A percentile compares a stretch with the other conserved stretches of the same genome.
Evolutionary conservation across 2,329 filamentous ascomycete genomes (phyloP).

Genomic region (Nemania abortiva): DNA sequence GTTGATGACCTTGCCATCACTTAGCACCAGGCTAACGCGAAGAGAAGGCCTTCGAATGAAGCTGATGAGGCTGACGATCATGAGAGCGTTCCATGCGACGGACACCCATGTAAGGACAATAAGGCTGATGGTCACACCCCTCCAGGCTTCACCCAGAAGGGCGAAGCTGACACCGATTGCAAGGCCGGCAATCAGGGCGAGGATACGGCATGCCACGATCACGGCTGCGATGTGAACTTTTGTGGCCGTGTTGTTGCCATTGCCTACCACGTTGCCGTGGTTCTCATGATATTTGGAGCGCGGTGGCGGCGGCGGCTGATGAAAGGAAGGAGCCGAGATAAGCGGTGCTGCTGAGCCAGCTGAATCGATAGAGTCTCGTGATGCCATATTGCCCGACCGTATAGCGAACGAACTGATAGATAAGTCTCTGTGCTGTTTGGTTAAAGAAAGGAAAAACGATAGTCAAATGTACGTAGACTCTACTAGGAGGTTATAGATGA

Average conservation of each 20-base stretch:
- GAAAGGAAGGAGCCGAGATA: conserved; percentile 9
- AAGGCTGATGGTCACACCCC: not conserved
- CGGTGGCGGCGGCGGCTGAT: not conserved
- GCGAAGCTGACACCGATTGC: conserved; percentile 5
- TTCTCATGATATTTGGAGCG: not conserved
- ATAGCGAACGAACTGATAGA: no score
- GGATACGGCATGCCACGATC: not conserved
- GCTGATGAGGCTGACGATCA: not conserved
- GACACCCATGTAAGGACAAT: conserved; percentile 20
- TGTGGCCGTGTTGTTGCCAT: not conserved
- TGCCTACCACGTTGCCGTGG: not conserved
- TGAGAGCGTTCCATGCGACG: conserved; percentile 21
- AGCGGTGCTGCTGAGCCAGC: conserved; percentile 21
- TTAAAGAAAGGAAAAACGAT: not conserved
- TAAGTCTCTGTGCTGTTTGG: not conserved
- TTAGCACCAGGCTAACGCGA: conserved; percentile 21
- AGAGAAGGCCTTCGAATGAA: not conserved
- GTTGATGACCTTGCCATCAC: conserved; percentile 4
- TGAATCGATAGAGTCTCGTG: conserved; percentile 34
- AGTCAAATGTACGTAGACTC: not conserved
- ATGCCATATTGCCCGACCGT: not conserved
- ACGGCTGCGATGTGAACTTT: conserved; percentile 4
- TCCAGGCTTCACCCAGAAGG: not conserved
- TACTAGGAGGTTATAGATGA: not conserved
- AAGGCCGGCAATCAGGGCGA: conserved; percentile 29